A percentile compares a stretch with the other conserved stretches of the same genome.
Evolutionary conservation across 768 basidiomycete species (phyloP).

Genomic region (Galerina marginata): DNA sequence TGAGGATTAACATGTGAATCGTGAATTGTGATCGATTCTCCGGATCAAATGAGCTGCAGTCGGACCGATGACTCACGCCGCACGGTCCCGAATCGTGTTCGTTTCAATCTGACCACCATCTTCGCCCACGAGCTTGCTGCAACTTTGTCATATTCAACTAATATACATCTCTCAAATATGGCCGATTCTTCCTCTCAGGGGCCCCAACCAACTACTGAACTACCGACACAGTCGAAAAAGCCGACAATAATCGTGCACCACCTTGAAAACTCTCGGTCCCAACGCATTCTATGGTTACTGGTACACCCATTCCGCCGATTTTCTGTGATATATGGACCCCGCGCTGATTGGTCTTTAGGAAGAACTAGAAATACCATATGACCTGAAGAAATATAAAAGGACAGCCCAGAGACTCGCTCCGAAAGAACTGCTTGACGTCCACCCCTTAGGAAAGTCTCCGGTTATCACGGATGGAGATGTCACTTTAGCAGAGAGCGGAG

Average conservation of each 20-base stretch:
- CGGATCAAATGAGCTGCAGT: too few relatives aligned
- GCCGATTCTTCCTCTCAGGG: neutral
- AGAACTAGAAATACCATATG: constrained; percentile 52
- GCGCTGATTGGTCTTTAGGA: constrained; percentile 38
- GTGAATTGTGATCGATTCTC: too few relatives aligned
- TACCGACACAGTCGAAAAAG: neutral
- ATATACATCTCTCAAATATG: too few relatives aligned
- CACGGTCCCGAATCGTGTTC: too few relatives aligned
- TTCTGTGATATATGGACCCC: neutral
- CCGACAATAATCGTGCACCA: neutral
- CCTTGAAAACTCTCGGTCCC: neutral
- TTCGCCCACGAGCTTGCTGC: too few relatives aligned
- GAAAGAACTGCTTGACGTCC: constrained; percentile 39
- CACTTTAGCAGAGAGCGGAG: constrained; percentile 45
- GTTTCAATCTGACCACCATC: too few relatives aligned
- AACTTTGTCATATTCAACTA: too few relatives aligned
- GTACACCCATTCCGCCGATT: neutral
- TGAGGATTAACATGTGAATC: too few relatives aligned
- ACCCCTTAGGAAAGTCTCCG: constrained; percentile 52
- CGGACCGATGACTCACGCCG: too few relatives aligned
- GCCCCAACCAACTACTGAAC: neutral
- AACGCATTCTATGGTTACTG: constrained; percentile 1
- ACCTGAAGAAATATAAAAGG: constrained; percentile 48
- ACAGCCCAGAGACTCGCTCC: constrained; percentile 38
- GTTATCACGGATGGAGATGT: constrained; percentile 51